These are phyloP conservation scores for Solanum hybrid DNA, from an alignment of 305 asterid genomes.

Conservation along the genomic window DNA sequence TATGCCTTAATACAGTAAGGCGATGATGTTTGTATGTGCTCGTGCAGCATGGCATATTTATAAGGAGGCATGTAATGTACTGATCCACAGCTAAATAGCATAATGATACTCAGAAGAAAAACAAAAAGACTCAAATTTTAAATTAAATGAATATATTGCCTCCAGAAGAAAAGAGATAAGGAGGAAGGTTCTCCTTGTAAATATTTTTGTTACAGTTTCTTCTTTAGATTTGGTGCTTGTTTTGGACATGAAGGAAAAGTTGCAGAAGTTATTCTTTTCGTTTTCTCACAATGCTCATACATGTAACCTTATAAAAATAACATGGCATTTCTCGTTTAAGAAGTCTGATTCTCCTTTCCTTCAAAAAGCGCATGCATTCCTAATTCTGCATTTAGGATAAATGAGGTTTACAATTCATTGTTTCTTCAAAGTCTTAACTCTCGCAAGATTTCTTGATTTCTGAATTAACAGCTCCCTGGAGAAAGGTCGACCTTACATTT, in stretches of 20 bases:
- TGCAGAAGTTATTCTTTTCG: not conserved
- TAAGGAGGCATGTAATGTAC: not conserved
- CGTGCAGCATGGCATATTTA: not conserved
- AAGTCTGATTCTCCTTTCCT: not conserved
- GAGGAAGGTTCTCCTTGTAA: not conserved
- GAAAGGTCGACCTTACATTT: constrained; percentile 71
- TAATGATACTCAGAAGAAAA: not conserved
- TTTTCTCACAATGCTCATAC: not conserved
- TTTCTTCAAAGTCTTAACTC: not conserved
- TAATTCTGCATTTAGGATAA: not conserved
- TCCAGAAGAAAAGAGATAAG: not conserved
- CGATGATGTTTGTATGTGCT: not conserved
- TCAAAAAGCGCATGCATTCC: not conserved
- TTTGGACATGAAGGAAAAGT: not conserved
- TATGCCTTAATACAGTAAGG: not conserved
- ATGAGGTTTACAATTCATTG: not conserved
- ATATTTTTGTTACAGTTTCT: not conserved
- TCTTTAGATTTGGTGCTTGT: not conserved
- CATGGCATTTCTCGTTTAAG: not conserved
- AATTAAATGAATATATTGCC: not conserved
- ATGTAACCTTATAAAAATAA: not conserved
- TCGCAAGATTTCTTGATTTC: constrained; percentile 5
- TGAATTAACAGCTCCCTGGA: constrained; percentile 70
- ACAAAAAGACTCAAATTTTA: not conserved
- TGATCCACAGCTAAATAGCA: not conserved